phyloP scores from a whole-genome alignment of 2,329 filamentous ascomycete genomes.

The Microascus cirrosus region DNA sequence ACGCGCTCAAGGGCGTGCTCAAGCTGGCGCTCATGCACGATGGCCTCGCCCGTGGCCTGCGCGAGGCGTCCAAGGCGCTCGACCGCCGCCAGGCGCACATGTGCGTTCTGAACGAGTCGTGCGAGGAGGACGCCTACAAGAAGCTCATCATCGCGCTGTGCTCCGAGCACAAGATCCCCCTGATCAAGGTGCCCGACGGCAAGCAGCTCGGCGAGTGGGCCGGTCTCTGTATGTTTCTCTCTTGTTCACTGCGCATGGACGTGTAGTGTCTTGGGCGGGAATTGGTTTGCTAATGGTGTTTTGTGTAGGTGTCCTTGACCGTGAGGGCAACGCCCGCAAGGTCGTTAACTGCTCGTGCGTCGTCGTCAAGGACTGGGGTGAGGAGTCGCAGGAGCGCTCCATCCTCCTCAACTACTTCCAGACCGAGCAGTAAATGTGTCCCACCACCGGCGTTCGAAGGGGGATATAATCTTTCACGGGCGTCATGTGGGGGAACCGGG shows the following conservation, averaged over 20 bases:
- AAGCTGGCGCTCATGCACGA: slow-evolving; percentile 99
- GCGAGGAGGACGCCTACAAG: slow-evolving; percentile 99
- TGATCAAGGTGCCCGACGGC: slow-evolving; percentile 99
- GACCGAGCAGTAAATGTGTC: slow-evolving; percentile 56
- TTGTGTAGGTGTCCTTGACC: slow-evolving; percentile 79
- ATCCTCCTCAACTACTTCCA: slow-evolving; percentile 99
- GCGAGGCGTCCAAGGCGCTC: slow-evolving; percentile 96
- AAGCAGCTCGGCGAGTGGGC: slow-evolving; percentile 99
- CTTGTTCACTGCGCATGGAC: too few species aligned
- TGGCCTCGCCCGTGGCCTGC: slow-evolving; percentile 94
- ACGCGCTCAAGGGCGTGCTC: slow-evolving; percentile 97
- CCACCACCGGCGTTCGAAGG: background rate
- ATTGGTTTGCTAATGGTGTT: slow-evolving; percentile 16
- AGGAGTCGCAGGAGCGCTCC: slow-evolving; percentile 97
- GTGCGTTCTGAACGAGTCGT: slow-evolving; percentile 99
- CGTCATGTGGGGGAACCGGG: background rate
- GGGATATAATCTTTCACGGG: slow-evolving; percentile 9
- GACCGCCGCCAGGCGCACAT: slow-evolving; percentile 98
- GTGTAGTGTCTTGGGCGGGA: too few species aligned
- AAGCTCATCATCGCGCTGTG: slow-evolving; percentile 98
- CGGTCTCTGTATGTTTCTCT: slow-evolving; percentile 90
- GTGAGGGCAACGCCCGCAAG: slow-evolving; percentile 98
- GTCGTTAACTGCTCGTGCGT: slow-evolving; percentile 99
- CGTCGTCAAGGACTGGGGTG: slow-evolving; percentile 99
- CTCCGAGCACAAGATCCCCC: slow-evolving; percentile 98